Conservation (phyloP, 2,329 filamentous ascomycete species). For the Phyllosticta ampelicida region DNA sequence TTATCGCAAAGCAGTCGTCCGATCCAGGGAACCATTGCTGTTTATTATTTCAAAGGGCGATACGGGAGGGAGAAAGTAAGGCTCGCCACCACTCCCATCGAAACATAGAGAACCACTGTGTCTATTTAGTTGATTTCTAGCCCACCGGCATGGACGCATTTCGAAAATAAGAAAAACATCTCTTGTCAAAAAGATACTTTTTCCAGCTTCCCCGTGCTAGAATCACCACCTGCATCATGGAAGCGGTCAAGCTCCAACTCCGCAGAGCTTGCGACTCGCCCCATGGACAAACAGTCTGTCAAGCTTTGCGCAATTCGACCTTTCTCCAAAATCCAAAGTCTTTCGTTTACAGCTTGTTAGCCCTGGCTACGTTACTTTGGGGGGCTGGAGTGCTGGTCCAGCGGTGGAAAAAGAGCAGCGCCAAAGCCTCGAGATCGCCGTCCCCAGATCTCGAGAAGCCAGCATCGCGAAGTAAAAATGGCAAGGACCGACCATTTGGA, state of each 20-base stretch:
- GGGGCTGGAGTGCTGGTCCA: constrained; percentile 16
- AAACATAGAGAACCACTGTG: neutral
- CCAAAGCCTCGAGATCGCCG: constrained; percentile 15
- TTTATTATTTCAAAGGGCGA: neutral
- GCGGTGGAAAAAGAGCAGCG: constrained; percentile 18
- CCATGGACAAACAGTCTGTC: neutral
- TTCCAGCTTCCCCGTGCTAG: neutral
- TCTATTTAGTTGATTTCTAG: neutral
- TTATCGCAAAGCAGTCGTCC: constrained; percentile 3
- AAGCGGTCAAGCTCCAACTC: constrained; percentile 15
- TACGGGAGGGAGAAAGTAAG: neutral
- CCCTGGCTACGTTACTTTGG: constrained; percentile 24
- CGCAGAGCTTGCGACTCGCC: constrained; percentile 3
- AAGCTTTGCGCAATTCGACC: constrained; percentile 3
- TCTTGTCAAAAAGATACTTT: neutral
- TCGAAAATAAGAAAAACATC: neutral
- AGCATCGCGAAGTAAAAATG: constrained; percentile 19
- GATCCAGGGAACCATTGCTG: constrained; percentile 8
- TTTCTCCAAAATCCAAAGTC: constrained; percentile 14
- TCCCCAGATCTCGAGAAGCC: constrained; percentile 37
- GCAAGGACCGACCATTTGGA: constrained; percentile 33
- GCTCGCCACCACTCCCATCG: neutral
- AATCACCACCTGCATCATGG: constrained; percentile 9
- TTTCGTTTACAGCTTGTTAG: constrained; percentile 22
- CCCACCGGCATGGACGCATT: neutral